These are phyloP conservation scores for Lycium barbarum DNA, from an alignment of 257 asterid species.

Conservation along the genomic window DNA sequence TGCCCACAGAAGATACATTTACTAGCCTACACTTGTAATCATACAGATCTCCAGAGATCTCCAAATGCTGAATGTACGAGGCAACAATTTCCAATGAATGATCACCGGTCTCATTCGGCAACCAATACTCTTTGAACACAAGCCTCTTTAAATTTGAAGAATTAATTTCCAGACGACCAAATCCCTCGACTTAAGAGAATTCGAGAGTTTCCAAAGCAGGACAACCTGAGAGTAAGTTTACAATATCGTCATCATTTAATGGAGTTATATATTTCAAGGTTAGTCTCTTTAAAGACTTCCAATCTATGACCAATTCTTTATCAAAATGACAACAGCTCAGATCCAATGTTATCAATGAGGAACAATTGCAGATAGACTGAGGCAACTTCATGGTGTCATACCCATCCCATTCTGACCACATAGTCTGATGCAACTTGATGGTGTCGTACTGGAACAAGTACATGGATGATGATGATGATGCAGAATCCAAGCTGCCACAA, in stretches of 20 bases:
- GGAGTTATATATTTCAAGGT: background rate
- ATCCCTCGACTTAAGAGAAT: background rate
- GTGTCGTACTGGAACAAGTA: no score
- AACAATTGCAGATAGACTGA: background rate
- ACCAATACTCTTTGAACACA: no score
- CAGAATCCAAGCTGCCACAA: no score
- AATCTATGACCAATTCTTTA: background rate
- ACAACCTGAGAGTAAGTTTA: background rate
- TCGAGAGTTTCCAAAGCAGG: background rate
- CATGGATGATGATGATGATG: no score
- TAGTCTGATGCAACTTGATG: no score
- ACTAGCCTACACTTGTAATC: background rate
- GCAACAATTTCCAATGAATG: background rate
- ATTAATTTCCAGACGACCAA: background rate
- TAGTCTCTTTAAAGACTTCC: background rate
- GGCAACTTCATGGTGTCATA: background rate
- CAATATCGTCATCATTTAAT: background rate
- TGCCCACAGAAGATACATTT: background rate
- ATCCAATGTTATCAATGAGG: background rate
- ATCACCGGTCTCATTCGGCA: no score
- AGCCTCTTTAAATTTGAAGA: background rate
- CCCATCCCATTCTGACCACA: no score
- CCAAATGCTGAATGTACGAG: background rate
- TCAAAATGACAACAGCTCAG: background rate
- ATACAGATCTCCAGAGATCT: no score